Conservation (phyloP, 2,329 filamentous ascomycete genomes). For the Paecilomyces sp. region DNA sequence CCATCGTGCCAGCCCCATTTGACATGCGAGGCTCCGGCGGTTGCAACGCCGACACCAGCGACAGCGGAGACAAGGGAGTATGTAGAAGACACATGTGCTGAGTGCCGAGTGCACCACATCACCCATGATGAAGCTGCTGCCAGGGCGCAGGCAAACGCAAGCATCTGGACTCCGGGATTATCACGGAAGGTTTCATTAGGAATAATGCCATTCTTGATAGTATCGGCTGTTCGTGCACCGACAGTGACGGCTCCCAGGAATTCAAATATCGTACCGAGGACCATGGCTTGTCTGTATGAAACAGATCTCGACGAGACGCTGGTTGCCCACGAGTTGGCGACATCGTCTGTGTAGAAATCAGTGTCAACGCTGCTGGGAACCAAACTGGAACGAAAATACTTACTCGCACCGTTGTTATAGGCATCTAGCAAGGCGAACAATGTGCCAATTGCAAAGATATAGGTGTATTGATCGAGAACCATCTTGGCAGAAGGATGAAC, state of each 20-base stretch:
- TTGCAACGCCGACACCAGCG: constrained; percentile 62
- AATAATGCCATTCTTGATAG: constrained; percentile 74
- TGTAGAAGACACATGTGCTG: constrained; percentile 65
- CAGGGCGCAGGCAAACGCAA: constrained; percentile 59
- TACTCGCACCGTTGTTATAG: constrained; percentile 73
- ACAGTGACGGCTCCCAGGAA: constrained; percentile 60
- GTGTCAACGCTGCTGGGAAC: constrained; percentile 1
- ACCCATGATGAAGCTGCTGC: constrained; percentile 65
- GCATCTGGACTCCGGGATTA: constrained; percentile 60
- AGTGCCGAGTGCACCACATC: constrained; percentile 72
- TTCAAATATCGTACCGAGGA: constrained; percentile 61
- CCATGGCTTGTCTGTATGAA: constrained; percentile 62
- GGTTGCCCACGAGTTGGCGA: constrained; percentile 77
- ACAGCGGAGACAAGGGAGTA: constrained; percentile 65
- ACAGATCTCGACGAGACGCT: constrained; percentile 73
- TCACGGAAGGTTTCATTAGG: constrained; percentile 51
- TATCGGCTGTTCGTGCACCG: constrained; percentile 63
- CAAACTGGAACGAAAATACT: constrained; percentile 25
- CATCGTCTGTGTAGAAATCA: constrained; percentile 55
- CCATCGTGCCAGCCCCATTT: constrained; percentile 65
- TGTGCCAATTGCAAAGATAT: constrained; percentile 69
- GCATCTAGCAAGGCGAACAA: constrained; percentile 69
- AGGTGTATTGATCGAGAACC: constrained; percentile 57
- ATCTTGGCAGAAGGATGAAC: constrained; percentile 35
- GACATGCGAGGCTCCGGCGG: constrained; percentile 54